Evolutionary conservation across 495 filamentous ascomycete species (phyloP).

Genomic region (Chaetomium fimeti): DNA sequence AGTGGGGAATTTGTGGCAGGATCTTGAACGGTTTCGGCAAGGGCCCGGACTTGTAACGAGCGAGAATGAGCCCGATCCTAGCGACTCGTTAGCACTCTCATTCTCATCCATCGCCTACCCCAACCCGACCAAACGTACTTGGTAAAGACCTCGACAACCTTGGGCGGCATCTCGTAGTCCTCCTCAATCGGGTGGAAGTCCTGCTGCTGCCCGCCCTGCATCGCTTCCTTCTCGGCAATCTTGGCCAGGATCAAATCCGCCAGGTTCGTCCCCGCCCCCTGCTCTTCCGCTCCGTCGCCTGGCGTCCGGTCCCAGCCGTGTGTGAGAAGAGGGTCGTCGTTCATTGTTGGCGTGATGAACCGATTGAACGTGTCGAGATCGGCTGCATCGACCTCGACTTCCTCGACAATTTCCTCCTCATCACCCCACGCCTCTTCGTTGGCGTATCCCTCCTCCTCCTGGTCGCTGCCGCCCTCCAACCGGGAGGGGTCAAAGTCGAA

Average conservation of each 20-base stretch:
- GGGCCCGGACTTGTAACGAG: slow-evolving; percentile 89
- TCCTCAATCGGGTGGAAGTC: slow-evolving; percentile 58
- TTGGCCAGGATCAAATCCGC: slow-evolving; percentile 90
- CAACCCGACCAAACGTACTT: slow-evolving; percentile 57
- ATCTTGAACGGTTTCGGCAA: slow-evolving; percentile 98
- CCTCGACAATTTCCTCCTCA: slow-evolving; percentile 72
- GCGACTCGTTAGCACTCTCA: slow-evolving; percentile 17
- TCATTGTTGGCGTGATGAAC: slow-evolving; percentile 65
- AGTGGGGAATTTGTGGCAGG: slow-evolving; percentile 83
- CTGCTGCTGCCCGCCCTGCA: slow-evolving; percentile 38
- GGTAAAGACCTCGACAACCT: slow-evolving; percentile 89
- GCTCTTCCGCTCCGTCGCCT: slow-evolving; percentile 46
- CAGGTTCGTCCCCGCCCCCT: slow-evolving; percentile 68
- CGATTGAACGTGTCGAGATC: slow-evolving; percentile 88
- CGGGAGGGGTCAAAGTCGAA: slow-evolving; percentile 48
- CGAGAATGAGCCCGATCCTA: slow-evolving; percentile 82
- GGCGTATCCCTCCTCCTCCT: slow-evolving; percentile 44
- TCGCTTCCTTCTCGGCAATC: slow-evolving; percentile 88
- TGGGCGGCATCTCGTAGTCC: slow-evolving; percentile 81
- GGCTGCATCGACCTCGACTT: slow-evolving; percentile 82
- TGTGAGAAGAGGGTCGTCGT: slow-evolving; percentile 53
- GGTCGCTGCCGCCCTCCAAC: slow-evolving; percentile 33
- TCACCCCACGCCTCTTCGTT: slow-evolving; percentile 62
- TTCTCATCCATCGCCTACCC: not conserved
- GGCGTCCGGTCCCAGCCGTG: slow-evolving; percentile 48